Conservation (phyloP, 768 basidiomycete genomes). For the Mycena olivaceomarginata region DNA sequence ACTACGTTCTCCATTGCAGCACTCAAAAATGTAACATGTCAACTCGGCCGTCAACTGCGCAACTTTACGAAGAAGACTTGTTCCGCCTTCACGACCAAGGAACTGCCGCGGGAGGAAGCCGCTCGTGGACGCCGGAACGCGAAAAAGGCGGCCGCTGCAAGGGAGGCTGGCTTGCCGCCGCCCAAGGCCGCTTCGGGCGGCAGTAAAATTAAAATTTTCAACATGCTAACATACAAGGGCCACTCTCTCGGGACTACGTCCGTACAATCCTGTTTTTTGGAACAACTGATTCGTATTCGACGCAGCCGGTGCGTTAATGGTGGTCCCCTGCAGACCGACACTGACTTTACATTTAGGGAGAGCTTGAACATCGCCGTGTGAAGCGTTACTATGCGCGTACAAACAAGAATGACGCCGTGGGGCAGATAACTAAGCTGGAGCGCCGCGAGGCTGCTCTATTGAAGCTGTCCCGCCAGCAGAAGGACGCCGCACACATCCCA, state of each 20-base stretch:
- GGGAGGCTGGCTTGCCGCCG: conserved; percentile 6
- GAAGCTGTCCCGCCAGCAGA: background rate
- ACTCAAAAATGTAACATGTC: conserved; percentile 43
- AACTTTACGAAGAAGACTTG: conserved; percentile 50
- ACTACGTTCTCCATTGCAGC: conserved; percentile 43
- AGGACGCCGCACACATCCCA: background rate
- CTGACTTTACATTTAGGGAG: conserved; percentile 51
- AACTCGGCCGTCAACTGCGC: conserved; percentile 48
- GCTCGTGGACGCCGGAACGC: conserved; percentile 44
- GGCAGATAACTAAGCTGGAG: conserved; percentile 50
- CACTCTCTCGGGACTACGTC: conserved; percentile 55
- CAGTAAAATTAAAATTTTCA: conserved; percentile 38
- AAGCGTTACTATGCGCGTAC: conserved; percentile 56
- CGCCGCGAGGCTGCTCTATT: conserved; percentile 39
- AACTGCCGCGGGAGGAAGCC: conserved; percentile 55
- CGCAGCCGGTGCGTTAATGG: conserved; percentile 50
- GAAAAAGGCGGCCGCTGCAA: conserved; percentile 24
- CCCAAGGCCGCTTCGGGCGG: background rate
- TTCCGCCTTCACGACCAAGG: conserved; percentile 47
- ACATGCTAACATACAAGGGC: conserved; percentile 46
- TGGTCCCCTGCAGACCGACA: no score
- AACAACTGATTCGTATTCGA: conserved; percentile 55
- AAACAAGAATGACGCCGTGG: background rate
- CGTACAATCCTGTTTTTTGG: conserved; percentile 47
- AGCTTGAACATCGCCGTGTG: conserved; percentile 57